These are phyloP conservation scores for Stagonosporopsis vannaccii DNA, from an alignment of 2,329 filamentous ascomycete species.

Conservation along the genomic window DNA sequence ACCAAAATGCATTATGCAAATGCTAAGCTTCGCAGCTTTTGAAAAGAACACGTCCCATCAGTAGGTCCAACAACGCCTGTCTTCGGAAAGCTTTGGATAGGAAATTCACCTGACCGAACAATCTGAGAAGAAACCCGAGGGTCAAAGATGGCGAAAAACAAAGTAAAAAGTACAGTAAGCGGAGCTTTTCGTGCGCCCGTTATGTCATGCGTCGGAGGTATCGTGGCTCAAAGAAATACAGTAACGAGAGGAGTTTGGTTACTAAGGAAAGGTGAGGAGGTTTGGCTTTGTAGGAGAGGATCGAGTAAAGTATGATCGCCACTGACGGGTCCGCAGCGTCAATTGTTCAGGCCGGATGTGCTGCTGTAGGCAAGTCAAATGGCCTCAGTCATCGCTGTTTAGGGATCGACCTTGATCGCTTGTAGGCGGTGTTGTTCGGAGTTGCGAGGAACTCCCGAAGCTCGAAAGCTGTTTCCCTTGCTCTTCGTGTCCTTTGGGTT, in stretches of 20 bases:
- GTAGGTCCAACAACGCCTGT: conserved; percentile 12
- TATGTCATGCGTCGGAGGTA: conserved; percentile 22
- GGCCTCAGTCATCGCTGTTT: conserved; percentile 45
- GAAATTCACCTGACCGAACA: neutral
- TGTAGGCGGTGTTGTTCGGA: conserved; percentile 41
- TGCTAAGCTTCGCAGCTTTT: conserved; percentile 12
- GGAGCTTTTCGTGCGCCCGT: conserved; percentile 22
- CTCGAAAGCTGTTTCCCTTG: conserved; percentile 46
- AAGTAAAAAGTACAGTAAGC: conserved; percentile 20
- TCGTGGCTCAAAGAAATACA: conserved; percentile 15
- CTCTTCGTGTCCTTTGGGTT: conserved; percentile 37
- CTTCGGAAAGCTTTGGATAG: conserved; percentile 3
- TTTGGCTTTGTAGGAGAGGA: neutral
- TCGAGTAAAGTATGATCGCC: neutral
- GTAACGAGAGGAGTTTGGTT: conserved; percentile 11
- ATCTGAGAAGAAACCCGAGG: conserved; percentile 14
- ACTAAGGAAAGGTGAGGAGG: neutral
- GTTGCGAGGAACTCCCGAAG: conserved; percentile 45
- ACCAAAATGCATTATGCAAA: conserved; percentile 19
- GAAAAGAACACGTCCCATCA: conserved; percentile 12
- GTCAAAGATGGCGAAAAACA: conserved; percentile 13
- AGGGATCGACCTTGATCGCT: conserved; percentile 46
- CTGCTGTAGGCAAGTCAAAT: neutral
- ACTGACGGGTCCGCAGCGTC: neutral
- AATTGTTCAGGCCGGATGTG: neutral